Base-by-base conservation (phyloP, 108 stramenopile genomes). In the Aurantiochytrium sp. region DNA sequence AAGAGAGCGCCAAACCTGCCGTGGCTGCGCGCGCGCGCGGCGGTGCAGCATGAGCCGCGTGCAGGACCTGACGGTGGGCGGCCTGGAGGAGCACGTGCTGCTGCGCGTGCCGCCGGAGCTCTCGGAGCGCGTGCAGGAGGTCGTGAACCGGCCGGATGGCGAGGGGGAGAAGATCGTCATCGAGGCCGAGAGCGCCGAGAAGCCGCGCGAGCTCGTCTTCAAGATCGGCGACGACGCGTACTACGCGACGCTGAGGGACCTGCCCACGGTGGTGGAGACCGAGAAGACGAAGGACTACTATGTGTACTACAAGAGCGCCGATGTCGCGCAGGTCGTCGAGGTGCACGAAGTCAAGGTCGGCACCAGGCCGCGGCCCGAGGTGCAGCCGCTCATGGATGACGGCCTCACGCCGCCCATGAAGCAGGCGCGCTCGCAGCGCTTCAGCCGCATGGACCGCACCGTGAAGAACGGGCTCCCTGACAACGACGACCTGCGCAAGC, bases 41-140 rank as follows among this genome's bases (percentile, higher is more conserved):
- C n/a, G n/a, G n/a, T n/a, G n/a, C n/a, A 52, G 17, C 15, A 65
- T 65, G 59, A 65, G 59, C 59, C 59, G 59, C 59, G 34, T 65
- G 59, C 27, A 34, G 59, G 59, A 65, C 34, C 32, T 30, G 59
- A 65, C 32, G 42, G 45, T 27, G 21, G 73, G 45, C 42, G 24
- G 39, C 15, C 39, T 81, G 39, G 73, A 81, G 45, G 73, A 81
- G 45, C 73, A 81, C 30, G 73, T 81, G 3, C 21, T 81, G 1
- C 45, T 81, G 42, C 73, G 73, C 39, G 73, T 81, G 73, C 73
- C 73, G 73, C 73, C 73, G 19, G 73, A 81, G 45, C 3, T 81
- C 42, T 48, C 73, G 2, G 73, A 81, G 36, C 73, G 73, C 73
- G 73, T 81, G 73, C 73, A 81, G 39, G 45, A 41, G 10, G 73